phyloP scores from a whole-genome alignment of 345 rosid genomes.

The Eucalyptus regnans region DNA sequence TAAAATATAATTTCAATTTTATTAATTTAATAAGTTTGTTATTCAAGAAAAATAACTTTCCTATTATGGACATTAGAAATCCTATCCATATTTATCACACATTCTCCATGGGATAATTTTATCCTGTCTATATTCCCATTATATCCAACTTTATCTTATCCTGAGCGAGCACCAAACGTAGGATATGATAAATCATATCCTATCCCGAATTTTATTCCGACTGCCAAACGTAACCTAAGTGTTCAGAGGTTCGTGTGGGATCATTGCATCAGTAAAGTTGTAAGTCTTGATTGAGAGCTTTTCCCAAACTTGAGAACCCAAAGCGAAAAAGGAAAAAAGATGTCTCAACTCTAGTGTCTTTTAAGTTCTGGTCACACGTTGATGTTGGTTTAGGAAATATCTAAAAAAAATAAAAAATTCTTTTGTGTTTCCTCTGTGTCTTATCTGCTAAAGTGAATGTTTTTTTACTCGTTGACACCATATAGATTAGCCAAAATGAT shows the following conservation, averaged over 20 bases:
- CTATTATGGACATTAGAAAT: no score
- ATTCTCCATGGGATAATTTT: no score
- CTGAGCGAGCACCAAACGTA: no score
- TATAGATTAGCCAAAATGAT: background rate
- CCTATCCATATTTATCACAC: no score
- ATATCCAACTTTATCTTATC: no score
- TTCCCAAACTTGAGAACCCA: background rate
- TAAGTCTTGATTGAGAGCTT: constrained; percentile 3
- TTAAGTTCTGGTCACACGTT: background rate
- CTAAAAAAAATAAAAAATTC: no score
- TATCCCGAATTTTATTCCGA: no score
- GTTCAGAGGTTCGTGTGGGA: constrained; percentile 67
- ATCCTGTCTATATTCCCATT: no score
- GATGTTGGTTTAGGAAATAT: background rate
- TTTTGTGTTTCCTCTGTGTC: background rate
- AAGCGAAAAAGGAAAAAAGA: background rate
- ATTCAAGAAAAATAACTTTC: no score
- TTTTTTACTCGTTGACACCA: background rate
- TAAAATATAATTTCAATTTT: no score
- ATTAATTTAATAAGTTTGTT: no score
- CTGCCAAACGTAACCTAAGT: background rate
- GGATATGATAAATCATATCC: no score
- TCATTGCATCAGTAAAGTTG: constrained; percentile 36
- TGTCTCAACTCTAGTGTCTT: background rate
- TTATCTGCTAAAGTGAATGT: background rate